These are phyloP conservation scores for Solanum rostratum DNA, from an alignment of 257 asterid species.

Conservation along the genomic window DNA sequence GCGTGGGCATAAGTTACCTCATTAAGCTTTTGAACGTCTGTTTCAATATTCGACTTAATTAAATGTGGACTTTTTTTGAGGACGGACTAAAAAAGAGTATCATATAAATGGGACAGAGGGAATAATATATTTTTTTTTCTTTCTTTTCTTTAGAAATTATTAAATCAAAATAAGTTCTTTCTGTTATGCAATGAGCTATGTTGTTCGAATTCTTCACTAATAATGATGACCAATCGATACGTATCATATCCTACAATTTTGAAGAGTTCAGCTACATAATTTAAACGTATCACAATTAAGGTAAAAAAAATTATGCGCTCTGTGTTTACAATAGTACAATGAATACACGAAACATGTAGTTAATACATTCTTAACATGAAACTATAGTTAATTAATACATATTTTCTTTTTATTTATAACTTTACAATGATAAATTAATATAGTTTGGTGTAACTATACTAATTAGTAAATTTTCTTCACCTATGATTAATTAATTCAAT, in stretches of 20 bases:
- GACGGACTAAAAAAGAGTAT: not conserved
- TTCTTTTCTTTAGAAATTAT: not conserved
- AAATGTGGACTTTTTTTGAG: not conserved
- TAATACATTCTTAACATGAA: not conserved
- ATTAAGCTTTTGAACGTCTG: too few species aligned
- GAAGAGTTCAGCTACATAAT: not conserved
- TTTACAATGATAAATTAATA: not conserved
- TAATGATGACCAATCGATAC: not conserved
- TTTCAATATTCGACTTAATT: too few species aligned
- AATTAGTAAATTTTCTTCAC: not conserved
- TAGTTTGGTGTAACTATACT: not conserved
- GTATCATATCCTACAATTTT: not conserved
- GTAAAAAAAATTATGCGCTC: not conserved
- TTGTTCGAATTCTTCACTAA: not conserved
- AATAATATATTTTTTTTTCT: not conserved
- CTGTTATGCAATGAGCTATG: not conserved
- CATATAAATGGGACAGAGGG: not conserved
- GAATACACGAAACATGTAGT: not conserved
- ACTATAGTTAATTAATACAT: not conserved
- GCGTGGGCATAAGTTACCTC: too few species aligned
- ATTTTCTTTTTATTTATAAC: not conserved
- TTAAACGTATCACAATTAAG: not conserved
- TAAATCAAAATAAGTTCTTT: not conserved
- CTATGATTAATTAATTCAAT: not conserved
- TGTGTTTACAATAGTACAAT: not conserved